Base-by-base conservation (phyloP, 805 yeast genomes). In the Ogataea trehaloabstinens region DNA sequence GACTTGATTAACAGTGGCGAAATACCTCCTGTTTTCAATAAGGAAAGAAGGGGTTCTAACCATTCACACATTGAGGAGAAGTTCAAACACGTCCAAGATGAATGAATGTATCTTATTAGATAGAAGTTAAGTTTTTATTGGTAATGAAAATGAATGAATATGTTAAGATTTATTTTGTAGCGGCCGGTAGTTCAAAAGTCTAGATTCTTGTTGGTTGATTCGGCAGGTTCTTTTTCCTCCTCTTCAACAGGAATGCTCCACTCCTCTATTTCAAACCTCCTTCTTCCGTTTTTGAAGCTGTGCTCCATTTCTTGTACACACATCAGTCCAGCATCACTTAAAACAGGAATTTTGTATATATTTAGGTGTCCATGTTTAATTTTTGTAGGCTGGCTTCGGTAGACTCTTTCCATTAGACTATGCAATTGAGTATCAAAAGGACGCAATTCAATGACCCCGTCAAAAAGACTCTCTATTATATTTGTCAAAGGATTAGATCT, bases 241-340 rank as follows among this genome's bases (percentile, higher is more conserved):
- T 84, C 95, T 41, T 89, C 96, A 2, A 91, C 95, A 0, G 99
- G 98, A 35, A 93, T 93, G n/a, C 95, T 87, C 95, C 96, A 93
- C 53, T 82, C 87, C 49, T 86, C 91, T 37, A 93, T 82, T 53
- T 86, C 96, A 56, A 91, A 88, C 52, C 75, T 80, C 60, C 80
- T 78, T 46, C 85, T 74, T 11, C 96, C 91, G 48, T 88, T 86
- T 55, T 82, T 81, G 65, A 90, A 91, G 4, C 95, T 88, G 60
- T 76, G 82, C 61, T 90, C 97, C 42, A 85, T 82, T 41, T 71
- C 70, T 40, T 79, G 75, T 1, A 78, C 74, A 47, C 78, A 76
- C 96, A 89, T 90, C 51, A 78, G 70, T 1, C 99, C 98, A 17
- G 80, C 60, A 34, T 82, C 89, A 39, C 87, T 78, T 24, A 87